A percentile compares a stretch with the other conserved stretches of the same genome.
Conservation (phyloP, 2,329 filamentous ascomycete species). For the Dactylellina drechsleri region DNA sequence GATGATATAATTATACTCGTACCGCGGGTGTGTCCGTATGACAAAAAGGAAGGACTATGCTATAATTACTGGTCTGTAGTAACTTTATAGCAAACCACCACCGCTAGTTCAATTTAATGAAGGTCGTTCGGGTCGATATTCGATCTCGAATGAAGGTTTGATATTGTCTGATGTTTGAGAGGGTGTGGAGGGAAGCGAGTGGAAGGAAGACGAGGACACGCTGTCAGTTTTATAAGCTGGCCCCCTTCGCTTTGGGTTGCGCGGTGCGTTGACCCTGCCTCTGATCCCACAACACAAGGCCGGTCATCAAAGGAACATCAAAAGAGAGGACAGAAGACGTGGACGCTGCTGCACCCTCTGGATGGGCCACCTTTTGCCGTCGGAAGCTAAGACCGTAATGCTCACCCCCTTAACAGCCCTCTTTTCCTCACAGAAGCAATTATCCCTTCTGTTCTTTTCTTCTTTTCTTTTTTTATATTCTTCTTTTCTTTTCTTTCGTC, state of each 20-base stretch:
- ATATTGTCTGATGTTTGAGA: not conserved
- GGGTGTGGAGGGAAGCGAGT: not conserved
- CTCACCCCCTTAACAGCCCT: slow-evolving; percentile 42
- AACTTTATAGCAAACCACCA: too few relatives aligned
- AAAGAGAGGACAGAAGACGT: too few relatives aligned
- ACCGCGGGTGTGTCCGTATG: too few relatives aligned
- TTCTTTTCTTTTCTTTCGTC: slow-evolving; percentile 3
- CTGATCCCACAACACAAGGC: slow-evolving; percentile 5
- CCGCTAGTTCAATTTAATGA: too few relatives aligned
- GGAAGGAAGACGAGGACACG: slow-evolving; percentile 33
- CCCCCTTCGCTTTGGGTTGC: slow-evolving; percentile 6
- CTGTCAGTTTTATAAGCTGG: slow-evolving; percentile 49
- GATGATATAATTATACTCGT: too few relatives aligned
- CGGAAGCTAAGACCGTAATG: slow-evolving; percentile 51
- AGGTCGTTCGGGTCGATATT: too few relatives aligned
- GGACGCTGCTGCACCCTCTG: not conserved
- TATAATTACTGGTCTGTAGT: too few relatives aligned
- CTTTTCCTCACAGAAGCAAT: slow-evolving; percentile 30
- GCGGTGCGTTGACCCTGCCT: slow-evolving; percentile 34
- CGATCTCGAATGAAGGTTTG: too few relatives aligned
- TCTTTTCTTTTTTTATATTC: not conserved
- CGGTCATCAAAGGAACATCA: not conserved
- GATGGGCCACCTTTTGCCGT: slow-evolving; percentile 46
- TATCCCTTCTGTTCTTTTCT: not conserved
- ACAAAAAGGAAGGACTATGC: too few relatives aligned